Evolutionary conservation across 768 basidiomycete species (phyloP).

Genomic region (Paxillus rubicundulus): DNA sequence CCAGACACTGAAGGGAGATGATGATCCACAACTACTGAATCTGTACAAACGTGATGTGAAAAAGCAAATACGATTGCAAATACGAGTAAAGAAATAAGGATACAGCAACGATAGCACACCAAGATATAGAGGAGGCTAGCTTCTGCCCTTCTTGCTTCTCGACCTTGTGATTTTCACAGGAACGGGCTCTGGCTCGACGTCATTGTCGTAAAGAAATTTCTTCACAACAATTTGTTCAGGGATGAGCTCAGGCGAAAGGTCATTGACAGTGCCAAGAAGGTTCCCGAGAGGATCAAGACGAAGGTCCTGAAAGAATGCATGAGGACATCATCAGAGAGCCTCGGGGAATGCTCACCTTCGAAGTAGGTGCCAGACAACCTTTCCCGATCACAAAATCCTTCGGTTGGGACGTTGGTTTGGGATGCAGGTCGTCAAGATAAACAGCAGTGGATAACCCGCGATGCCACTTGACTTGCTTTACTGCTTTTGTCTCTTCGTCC

Average conservation of each 20-base stretch:
- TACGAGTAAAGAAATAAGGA: conserved; percentile 25
- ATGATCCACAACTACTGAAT: background rate
- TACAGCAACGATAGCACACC: conserved; percentile 29
- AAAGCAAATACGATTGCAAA: background rate
- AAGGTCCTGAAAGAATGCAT: conserved; percentile 43
- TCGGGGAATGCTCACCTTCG: conserved; percentile 51
- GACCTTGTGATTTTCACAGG: conserved; percentile 55
- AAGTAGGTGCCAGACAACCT: conserved; percentile 65
- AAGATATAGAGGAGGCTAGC: conserved; percentile 18
- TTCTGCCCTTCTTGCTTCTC: conserved; percentile 50
- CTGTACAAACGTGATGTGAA: background rate
- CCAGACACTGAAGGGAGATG: conserved; percentile 4
- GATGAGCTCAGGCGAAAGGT: conserved; percentile 54
- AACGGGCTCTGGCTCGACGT: conserved; percentile 39
- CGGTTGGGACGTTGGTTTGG: conserved; percentile 43
- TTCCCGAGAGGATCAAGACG: conserved; percentile 74
- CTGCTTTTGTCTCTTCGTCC: conserved; percentile 27
- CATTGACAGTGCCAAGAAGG: conserved; percentile 49
- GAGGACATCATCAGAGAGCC: background rate
- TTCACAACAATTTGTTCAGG: conserved; percentile 70
- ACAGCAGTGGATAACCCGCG: conserved; percentile 59
- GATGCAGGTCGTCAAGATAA: conserved; percentile 61
- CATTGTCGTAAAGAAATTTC: conserved; percentile 79
- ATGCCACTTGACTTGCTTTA: conserved; percentile 77
- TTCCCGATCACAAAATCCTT: conserved; percentile 46